These are phyloP conservation scores for Alternaria postmessia DNA, from an alignment of 2,329 filamentous ascomycete species.

Conservation along the genomic window DNA sequence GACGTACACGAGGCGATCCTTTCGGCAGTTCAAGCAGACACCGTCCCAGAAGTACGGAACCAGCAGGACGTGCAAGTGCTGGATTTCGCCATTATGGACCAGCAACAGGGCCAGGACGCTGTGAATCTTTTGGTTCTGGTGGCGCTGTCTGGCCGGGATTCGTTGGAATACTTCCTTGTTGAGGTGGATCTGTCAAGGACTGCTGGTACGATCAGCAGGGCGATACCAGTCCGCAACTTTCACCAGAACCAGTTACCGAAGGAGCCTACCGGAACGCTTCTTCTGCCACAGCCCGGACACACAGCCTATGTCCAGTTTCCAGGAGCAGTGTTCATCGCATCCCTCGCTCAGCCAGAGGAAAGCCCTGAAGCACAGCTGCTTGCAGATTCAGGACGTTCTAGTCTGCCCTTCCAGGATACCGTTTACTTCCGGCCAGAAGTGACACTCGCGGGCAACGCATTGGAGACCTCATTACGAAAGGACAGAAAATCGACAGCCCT, in stretches of 20 bases:
- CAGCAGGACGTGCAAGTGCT: slow-evolving; percentile 73
- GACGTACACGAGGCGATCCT: slow-evolving; percentile 73
- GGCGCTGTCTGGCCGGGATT: slow-evolving; percentile 37
- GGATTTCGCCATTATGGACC: slow-evolving; percentile 75
- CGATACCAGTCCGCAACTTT: slow-evolving; percentile 70
- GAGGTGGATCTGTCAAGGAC: slow-evolving; percentile 70
- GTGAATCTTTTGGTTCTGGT: slow-evolving; percentile 44
- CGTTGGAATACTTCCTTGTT: slow-evolving; percentile 74
- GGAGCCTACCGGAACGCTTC: slow-evolving; percentile 60
- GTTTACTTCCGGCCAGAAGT: slow-evolving; percentile 74
- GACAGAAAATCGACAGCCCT: slow-evolving; percentile 54
- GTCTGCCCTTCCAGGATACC: slow-evolving; percentile 80
- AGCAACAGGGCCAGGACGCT: slow-evolving; percentile 45
- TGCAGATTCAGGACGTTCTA: slow-evolving; percentile 40
- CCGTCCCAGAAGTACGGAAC: slow-evolving; percentile 57
- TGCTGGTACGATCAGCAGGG: slow-evolving; percentile 66
- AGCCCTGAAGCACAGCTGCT: slow-evolving; percentile 80
- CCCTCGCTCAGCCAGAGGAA: slow-evolving; percentile 71
- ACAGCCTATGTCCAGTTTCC: slow-evolving; percentile 85
- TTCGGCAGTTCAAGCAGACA: slow-evolving; percentile 66
- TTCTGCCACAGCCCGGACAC: slow-evolving; percentile 79
- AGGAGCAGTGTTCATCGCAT: slow-evolving; percentile 78
- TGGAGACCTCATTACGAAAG: slow-evolving; percentile 56
- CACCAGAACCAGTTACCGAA: slow-evolving; percentile 49
- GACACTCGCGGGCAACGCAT: slow-evolving; percentile 59